Evolutionary conservation across 768 basidiomycete species (phyloP).

Genomic region (Chalciporus pseudorubinellus): DNA sequence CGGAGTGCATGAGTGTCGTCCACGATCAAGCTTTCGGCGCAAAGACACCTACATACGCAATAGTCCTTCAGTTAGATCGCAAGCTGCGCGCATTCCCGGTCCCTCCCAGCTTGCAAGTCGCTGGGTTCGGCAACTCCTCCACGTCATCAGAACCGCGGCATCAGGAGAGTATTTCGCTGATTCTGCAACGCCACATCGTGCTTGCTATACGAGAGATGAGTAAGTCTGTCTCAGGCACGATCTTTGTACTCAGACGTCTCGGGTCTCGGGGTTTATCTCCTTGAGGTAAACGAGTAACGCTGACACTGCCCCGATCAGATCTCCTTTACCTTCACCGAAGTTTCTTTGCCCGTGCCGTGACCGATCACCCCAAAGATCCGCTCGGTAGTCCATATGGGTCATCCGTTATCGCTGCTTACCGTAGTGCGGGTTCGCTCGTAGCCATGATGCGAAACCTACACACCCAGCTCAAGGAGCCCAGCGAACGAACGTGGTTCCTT

Average conservation of each 20-base stretch:
- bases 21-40: slow-evolving; percentile 74
- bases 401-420: slow-evolving; percentile 71
- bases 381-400: slow-evolving; percentile 70
- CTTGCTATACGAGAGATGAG: slow-evolving; percentile 69
- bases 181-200: slow-evolving; percentile 64
- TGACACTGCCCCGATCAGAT: slow-evolving; percentile 39
- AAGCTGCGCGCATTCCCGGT: slow-evolving; percentile 68
- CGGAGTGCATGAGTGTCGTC: slow-evolving; percentile 66
- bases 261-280: not conserved
- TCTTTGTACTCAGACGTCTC: too few species aligned
- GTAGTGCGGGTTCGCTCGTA: slow-evolving; percentile 68
- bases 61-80: slow-evolving; percentile 63
- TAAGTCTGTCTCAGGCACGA: slow-evolving; percentile 33
- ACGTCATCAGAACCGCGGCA: slow-evolving; percentile 41
- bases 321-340: slow-evolving; percentile 69
- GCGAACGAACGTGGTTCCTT: slow-evolving; percentile 61
- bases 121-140: slow-evolving; percentile 58
- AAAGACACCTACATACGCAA: slow-evolving; percentile 64
- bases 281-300: not conserved
- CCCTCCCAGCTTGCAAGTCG: slow-evolving; percentile 62
- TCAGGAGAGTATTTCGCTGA: slow-evolving; percentile 40
- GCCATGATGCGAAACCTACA: slow-evolving; percentile 69
- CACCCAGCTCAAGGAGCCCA: slow-evolving; percentile 59
- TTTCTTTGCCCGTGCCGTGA: slow-evolving; percentile 71
- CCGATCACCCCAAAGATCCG: slow-evolving; percentile 72